phyloP scores from a whole-genome alignment of 768 basidiomycete genomes.

The Gelatoporia subvermispora region DNA sequence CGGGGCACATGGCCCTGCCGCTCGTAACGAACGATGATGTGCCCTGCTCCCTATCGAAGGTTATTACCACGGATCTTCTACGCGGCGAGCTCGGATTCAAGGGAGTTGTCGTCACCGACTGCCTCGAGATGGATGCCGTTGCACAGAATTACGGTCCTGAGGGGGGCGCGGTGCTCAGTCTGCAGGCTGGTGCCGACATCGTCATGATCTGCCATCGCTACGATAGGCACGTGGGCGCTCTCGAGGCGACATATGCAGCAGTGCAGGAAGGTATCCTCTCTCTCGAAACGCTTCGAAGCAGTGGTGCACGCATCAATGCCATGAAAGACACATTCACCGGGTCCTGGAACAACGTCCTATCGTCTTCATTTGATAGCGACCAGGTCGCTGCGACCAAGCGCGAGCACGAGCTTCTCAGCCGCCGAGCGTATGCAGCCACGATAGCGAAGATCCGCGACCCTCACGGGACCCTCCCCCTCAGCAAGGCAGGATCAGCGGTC shows the following conservation, averaged over 20 bases:
- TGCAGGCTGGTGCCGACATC: constrained; percentile 66
- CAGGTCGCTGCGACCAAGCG: constrained; percentile 34
- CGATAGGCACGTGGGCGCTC: constrained; percentile 45
- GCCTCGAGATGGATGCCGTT: constrained; percentile 74
- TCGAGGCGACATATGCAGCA: constrained; percentile 48
- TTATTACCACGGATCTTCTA: constrained; percentile 49
- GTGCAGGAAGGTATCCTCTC: constrained; percentile 39
- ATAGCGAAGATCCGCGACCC: constrained; percentile 44
- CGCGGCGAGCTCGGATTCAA: constrained; percentile 45
- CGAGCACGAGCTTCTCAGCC: constrained; percentile 38
- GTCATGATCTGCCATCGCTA: constrained; percentile 71
- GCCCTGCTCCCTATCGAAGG: constrained; percentile 54
- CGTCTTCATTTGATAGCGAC: constrained; percentile 11
- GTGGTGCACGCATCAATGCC: constrained; percentile 40
- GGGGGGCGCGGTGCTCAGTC: constrained; percentile 49
- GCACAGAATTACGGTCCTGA: constrained; percentile 44
- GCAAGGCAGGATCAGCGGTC: constrained; percentile 23
- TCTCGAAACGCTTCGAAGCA: constrained; percentile 32
- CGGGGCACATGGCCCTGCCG: constrained; percentile 70
- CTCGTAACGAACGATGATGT: constrained; percentile 46
- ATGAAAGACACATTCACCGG: constrained; percentile 52
- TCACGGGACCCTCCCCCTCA: constrained; percentile 28
- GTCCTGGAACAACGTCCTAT: constrained; percentile 37
- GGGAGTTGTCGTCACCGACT: constrained; percentile 68
- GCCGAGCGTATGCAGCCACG: constrained; percentile 41